These are phyloP conservation scores for Omphalotus guepiniiformis DNA, from an alignment of 768 basidiomycete genomes.

Conservation along the genomic window DNA sequence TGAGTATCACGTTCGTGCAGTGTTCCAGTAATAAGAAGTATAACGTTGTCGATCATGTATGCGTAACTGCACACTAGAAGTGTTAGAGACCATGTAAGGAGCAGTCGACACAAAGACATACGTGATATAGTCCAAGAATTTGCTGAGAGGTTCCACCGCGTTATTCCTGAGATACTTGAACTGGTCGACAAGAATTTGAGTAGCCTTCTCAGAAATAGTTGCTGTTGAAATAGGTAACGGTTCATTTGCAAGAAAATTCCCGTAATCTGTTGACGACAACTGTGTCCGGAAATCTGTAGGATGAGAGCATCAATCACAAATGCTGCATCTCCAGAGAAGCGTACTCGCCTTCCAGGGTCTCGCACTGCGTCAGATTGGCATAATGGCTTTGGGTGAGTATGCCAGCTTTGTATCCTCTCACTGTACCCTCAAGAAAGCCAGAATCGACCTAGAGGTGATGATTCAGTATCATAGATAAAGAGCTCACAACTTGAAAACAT, in stretches of 20 bases:
- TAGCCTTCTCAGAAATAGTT: conserved; percentile 95
- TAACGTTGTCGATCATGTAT: conserved; percentile 99
- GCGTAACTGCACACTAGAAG: conserved; percentile 62
- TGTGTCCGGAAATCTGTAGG: conserved; percentile 88
- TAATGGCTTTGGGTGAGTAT: conserved; percentile 89
- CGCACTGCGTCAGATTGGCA: conserved; percentile 93
- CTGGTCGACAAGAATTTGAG: conserved; percentile 91
- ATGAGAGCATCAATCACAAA: background rate
- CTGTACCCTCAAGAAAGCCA: conserved; percentile 79
- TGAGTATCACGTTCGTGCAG: conserved; percentile 96
- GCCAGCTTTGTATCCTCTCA: conserved; percentile 91
- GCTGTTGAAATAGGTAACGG: conserved; percentile 89
- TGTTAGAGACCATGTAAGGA: too few relatives aligned
- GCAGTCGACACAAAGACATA: conserved; percentile 39
- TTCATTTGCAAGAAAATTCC: conserved; percentile 97
- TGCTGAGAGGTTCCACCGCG: conserved; percentile 85
- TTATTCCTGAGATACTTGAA: conserved; percentile 93
- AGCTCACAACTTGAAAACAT: conserved; percentile 15
- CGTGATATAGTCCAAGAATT: conserved; percentile 98
- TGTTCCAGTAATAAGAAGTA: conserved; percentile 95
- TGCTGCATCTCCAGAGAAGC: conserved; percentile 12
- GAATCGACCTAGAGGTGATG: conserved; percentile 47
- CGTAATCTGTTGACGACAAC: conserved; percentile 94
- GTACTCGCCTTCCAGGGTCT: conserved; percentile 82
- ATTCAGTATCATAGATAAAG: conserved; percentile 1